Base-by-base conservation (phyloP, 495 filamentous ascomycete species). In the Trichocladium uniseriatum region DNA sequence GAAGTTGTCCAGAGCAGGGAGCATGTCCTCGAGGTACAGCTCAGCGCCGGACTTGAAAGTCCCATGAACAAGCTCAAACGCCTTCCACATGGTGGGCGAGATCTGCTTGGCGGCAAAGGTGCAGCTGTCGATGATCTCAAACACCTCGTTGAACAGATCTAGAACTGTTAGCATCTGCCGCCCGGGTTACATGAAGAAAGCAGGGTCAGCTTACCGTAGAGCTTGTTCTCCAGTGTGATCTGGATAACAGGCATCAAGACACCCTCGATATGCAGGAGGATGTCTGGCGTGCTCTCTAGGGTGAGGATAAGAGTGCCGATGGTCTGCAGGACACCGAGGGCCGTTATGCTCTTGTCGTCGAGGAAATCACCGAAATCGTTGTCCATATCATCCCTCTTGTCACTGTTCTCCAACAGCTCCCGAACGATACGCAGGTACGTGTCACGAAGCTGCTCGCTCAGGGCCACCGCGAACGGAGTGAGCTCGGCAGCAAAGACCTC, bases 41-140 rank as follows among this genome's bases (percentile, higher is more conserved):
- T 97, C 92, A 14, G 92, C 92, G 28, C 92, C 89, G 38, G 87
- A 84, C 72, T 96, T 95, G 77, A 98, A 98, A 8, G 91, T 95
- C 54, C 85, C 79, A 65, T 97, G 94, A 51, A 98, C 92, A 24
- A 97, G 80, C 67, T 90, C 89, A 57, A 98, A 98, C 2, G 94
- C 89, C 61, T 89, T 80, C 92, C 92, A 98, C 92, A 98, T 98
- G 28, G 84, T 94, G 19, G 85, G 81, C 4, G 92, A 95, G 51
- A 98, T 95, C 31, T 78, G 76, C 71, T 97, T 98, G 31, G 92
- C 89, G 14, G 92, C 84, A 62, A 97, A 98, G n/a, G 94, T 98
- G 70, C 94, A 98, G 74, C 87, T 94, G 64, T 98, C 92, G 57
- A 98, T 94, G 58, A 98, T 98, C 67, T 98, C 92, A 59, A 98